Evolutionary conservation across 2,329 filamentous ascomycete species (phyloP), one percentile per base, ranked within the genome.

Genomic region (Pochonia chlamydosporia): DNA sequence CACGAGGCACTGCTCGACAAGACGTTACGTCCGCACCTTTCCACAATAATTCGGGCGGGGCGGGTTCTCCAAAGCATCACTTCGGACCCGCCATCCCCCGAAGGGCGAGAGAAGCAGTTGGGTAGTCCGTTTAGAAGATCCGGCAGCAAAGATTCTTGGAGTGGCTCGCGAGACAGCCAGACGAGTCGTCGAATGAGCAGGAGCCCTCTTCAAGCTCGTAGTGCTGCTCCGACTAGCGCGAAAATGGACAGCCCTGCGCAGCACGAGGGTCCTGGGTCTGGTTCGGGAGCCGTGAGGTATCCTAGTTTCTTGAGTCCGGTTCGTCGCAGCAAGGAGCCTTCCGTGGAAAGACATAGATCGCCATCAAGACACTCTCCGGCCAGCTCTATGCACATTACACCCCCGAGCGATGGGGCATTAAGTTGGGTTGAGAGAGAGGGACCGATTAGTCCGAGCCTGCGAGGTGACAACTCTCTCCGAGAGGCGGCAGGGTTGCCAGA

Each of bases 11-110:
- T 52, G 18, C 51, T 54, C 5, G 62, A 65, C 11, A 62, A 60
- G 33, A 61, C 58, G 2, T 50, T 55, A 13, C 70, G 75, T 8
- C 73, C 74, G 23, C 67, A 65, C 5, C 63, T 82, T 0, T 81
- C 78, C 5, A 77, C 79, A 2, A 81, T 81, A 30, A 73, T 82
- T n/a, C 70, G 78, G 40, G 78, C 72, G 23, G 78, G 78, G 3
- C 68, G 75, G 41, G 76, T 72, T 25, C 61, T 82, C 13, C 78
- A 81, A 55, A 78, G 71, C 49, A 74, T 82, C 31, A 78, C 79
- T 10, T 80, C 78, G 0, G 78, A 81, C 52, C 75, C 76, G 7
- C 76, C 78, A 1, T 81, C 79, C 0, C 78, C 79, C 1, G 73
- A 74, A 43, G 68, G 62, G 6, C 68, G 67, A n/a, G 74, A 76